Conservation (phyloP, 352 stramenopile genomes). For the Phytophthora palmivora region DNA sequence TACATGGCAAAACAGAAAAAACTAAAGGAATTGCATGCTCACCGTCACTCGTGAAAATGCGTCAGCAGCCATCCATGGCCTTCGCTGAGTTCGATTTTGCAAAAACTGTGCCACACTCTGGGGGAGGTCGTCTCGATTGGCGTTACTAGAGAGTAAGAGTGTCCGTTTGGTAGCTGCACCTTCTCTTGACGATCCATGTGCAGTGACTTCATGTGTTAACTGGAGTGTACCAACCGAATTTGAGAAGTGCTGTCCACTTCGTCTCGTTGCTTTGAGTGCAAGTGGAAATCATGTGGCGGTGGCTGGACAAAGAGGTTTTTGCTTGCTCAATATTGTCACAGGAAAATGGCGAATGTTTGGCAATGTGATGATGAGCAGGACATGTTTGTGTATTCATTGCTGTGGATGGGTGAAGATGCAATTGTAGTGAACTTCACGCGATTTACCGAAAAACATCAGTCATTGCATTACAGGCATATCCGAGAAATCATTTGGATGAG, state of each 20-base stretch:
- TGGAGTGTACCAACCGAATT: conserved; percentile 70
- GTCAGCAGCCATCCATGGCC: conserved; percentile 32
- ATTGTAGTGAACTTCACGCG: conserved; percentile 72
- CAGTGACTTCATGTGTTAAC: conserved; percentile 62
- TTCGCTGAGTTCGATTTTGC: conserved; percentile 79
- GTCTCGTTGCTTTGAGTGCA: conserved; percentile 59
- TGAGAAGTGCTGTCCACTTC: conserved; percentile 71
- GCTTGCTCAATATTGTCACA: conserved; percentile 66
- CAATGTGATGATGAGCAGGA: conserved; percentile 87
- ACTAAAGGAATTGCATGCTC: conserved; percentile 29
- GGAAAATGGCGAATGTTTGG: conserved; percentile 87
- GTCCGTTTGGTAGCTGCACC: conserved; percentile 59
- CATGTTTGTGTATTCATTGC: conserved; percentile 64
- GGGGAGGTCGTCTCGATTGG: conserved; percentile 50
- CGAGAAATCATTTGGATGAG: conserved; percentile 79
- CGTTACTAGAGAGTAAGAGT: conserved; percentile 62
- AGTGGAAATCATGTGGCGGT: conserved; percentile 73
- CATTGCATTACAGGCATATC: conserved; percentile 74
- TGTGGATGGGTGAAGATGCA: conserved; percentile 73
- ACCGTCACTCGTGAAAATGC: conserved; percentile 42
- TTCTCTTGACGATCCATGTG: conserved; percentile 68
- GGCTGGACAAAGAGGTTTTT: conserved; percentile 77
- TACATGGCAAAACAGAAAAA: conserved; percentile 32
- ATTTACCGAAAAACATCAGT: conserved; percentile 59
- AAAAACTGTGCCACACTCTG: conserved; percentile 52